Evolutionary conservation across 306 rosid species (phyloP), one percentile per base, ranked within the genome.

Genomic region (Citrullus mucosospermus): DNA sequence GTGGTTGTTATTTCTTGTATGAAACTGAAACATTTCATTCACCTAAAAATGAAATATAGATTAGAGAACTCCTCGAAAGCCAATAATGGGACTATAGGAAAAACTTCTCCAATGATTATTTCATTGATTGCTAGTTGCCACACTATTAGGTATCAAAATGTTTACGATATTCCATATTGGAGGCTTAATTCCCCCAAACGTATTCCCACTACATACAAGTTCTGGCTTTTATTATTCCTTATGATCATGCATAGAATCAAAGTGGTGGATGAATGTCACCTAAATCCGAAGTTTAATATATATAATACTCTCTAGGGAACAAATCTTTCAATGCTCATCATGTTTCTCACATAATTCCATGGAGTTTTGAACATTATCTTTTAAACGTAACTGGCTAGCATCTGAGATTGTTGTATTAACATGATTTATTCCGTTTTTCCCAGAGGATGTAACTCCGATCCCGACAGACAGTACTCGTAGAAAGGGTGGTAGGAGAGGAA

Each of bases 401-500:
- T 68, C 17, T 11, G 13, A 10, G 51, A 22, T 11, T 46, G 39
- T 70, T 13, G 12, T 22, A 2, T 56, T 55, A 4, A 56, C 9
- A 11, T 8, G 0, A 13, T 39, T 39, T 14, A 8, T 44, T 61
- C 60, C 18, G 17, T 43, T 39, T 53, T 81, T 36, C 5, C 28
- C 85, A 83, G 90, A 87, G 90, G 88, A 87, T 77, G 90, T 73
- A 39, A 87, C 88, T 77, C 90, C 90, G 10, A 87, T 87, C 76
- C 90, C 90, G 4, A 87, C 85, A 0, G 90, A 87, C 76, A 82
- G 90, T 38, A 87, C 90, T 25, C 82, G 90, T 5, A 79, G 90
- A 83, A 83, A 87, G 86, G 88, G 90, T 44, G 90, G 90, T 8
- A 78, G 88, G 38, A 87, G 90, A 75, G 90, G 88, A 38, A 85